Base-by-base conservation (phyloP, 1,284 basidiomycete genomes). In the Ceratobasidium sp. region DNA sequence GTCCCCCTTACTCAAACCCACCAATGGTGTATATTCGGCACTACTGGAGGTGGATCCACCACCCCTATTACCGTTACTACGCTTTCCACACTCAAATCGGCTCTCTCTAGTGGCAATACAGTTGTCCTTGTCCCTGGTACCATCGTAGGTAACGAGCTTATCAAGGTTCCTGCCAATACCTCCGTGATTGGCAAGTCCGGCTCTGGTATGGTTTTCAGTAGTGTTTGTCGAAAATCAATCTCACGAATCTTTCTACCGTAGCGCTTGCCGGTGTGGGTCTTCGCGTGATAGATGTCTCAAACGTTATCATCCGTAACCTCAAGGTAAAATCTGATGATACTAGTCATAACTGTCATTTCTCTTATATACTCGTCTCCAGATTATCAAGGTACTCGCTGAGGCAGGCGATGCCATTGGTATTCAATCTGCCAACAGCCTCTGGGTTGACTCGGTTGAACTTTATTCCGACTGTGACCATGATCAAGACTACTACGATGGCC, bases 61-160 rank as follows among this genome's bases (percentile, higher is more conserved):
- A 1, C 64, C 17, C 64, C 64, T 29, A 22, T 66, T 17, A 86
- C 84, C 13, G 87, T 88, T 40, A 83, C 84, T 44, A 84, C 84
- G 32, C 83, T 87, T 51, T 81, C 81, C 64, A 86, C 82, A 2
- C 81, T 88, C 17, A 87, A 85, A 8, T 69, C 82, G 22, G 87
- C 87, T 59, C 86, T 88, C 9, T 66, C 82, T n/a, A 86, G 87
- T 19, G 80, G 80, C 80, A 84, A 85, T 76, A 87, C 86, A 80
- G 84, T 87, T 69, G 86, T 88, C 76, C 83, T 87, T 32, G 84
- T 88, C 76, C 62, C 56, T 11, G 51, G 29, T 8, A 65, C 34
- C 15, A 76, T 76, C 44, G 7, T 9, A 15, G 64, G 64, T 19
- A 66, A 66, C 43, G 64, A 66, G 44, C 11, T 51, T 25, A 19